Percentiles rank a stretch among this genome's conserved stretches.
phyloP scores from a whole-genome alignment of 2,329 filamentous ascomycete species.

The Trichoderma pleuroti region DNA sequence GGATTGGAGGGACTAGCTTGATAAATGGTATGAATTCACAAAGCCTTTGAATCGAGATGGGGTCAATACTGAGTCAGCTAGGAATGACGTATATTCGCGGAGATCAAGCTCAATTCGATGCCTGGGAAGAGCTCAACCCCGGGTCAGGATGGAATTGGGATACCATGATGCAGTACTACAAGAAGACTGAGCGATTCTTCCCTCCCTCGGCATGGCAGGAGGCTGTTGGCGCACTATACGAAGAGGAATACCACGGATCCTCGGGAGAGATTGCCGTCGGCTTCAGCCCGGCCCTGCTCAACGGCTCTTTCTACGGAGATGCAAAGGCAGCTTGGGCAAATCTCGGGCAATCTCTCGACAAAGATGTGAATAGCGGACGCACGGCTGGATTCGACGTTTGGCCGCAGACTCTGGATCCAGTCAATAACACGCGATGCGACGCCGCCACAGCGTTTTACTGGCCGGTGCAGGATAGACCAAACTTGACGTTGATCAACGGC shows the following conservation, averaged over 20 bases:
- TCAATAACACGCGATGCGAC: constrained; percentile 37
- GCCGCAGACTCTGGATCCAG: constrained; percentile 40
- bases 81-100: constrained; percentile 47
- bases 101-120: constrained; percentile 35
- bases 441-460: constrained; percentile 42
- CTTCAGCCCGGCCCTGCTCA: constrained; percentile 35
- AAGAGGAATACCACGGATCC: constrained; percentile 34
- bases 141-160: constrained; percentile 29
- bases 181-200: constrained; percentile 39
- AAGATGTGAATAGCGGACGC: constrained; percentile 39
- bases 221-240: constrained; percentile 35
- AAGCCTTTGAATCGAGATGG: neutral
- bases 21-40: constrained; percentile 35
- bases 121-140: constrained; percentile 27
- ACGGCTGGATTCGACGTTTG: constrained; percentile 38
- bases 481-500: constrained; percentile 39
- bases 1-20: constrained; percentile 39
- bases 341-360: constrained; percentile 33
- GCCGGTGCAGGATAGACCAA: constrained; percentile 34
- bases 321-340: constrained; percentile 33
- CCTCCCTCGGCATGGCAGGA: constrained; percentile 34
- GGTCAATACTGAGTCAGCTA: constrained; percentile 14
- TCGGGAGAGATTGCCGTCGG: constrained; percentile 37
- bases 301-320: constrained; percentile 30
- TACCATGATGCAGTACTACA: constrained; percentile 34